Evolutionary conservation across 805 yeast species (phyloP).

Genomic region (Saturnispora zaruensis): DNA sequence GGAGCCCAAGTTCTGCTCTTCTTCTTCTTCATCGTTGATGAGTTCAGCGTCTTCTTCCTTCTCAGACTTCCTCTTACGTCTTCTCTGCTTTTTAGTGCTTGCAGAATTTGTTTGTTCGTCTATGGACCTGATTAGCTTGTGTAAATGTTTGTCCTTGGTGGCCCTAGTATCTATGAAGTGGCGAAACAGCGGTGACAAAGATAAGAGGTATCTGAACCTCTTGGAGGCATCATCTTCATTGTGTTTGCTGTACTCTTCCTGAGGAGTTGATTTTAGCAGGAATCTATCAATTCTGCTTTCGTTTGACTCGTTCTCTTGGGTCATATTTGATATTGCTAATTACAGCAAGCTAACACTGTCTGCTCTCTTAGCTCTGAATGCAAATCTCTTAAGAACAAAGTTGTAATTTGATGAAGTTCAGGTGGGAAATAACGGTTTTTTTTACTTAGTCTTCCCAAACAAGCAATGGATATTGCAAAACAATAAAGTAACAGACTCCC

Average conservation of each 20-base stretch:
- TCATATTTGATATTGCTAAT: not conserved
- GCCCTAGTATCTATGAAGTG: conserved; percentile 81
- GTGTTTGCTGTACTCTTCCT: conserved; percentile 44
- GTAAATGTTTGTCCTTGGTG: conserved; percentile 65
- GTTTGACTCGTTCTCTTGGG: not conserved
- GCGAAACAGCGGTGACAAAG: conserved; percentile 77
- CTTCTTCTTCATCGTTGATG: conserved; percentile 71
- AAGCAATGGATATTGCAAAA: not conserved
- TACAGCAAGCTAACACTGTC: not conserved
- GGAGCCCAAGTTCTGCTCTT: conserved; percentile 50
- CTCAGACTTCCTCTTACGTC: conserved; percentile 78
- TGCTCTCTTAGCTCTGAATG: not conserved
- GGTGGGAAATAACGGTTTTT: not conserved
- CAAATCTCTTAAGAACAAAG: not conserved
- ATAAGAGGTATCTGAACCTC: conserved; percentile 72
- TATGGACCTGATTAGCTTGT: conserved; percentile 40
- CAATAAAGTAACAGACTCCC: not conserved
- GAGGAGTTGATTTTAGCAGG: conserved; percentile 46
- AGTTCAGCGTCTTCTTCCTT: conserved; percentile 94
- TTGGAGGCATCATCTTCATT: conserved; percentile 54
- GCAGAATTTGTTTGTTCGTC: conserved; percentile 40
- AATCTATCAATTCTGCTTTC: conserved; percentile 31
- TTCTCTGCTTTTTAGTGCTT: conserved; percentile 23
- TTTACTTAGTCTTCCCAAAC: not conserved
- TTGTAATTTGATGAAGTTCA: not conserved